Evolutionary conservation across 495 filamentous ascomycete species (phyloP).

Genomic region (Hyaloscypha hepaticicola): DNA sequence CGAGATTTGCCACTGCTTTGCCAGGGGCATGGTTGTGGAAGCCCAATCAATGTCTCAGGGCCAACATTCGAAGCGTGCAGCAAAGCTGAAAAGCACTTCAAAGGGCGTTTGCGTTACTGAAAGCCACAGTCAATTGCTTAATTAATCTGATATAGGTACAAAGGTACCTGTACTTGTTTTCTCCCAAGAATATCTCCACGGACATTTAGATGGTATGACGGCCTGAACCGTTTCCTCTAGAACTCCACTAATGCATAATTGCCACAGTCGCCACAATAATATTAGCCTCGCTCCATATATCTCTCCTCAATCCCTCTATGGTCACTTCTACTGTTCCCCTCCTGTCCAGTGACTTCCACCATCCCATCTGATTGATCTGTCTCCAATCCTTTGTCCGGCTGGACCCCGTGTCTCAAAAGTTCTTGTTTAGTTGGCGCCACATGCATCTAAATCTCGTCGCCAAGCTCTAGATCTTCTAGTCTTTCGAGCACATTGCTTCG

Average conservation of each 20-base stretch:
- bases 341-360: slow-evolving; percentile 12
- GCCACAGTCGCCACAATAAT: background rate
- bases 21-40: background rate
- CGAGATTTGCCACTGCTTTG: background rate
- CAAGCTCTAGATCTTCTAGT: slow-evolving; percentile 37
- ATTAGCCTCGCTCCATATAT: slow-evolving; percentile 16
- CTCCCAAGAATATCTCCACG: background rate
- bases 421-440: slow-evolving; percentile 38
- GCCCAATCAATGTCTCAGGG: background rate
- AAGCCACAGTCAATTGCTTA: background rate
- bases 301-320: slow-evolving; percentile 17
- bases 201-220: background rate
- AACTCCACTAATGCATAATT: background rate
- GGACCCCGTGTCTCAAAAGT: slow-evolving; percentile 27
- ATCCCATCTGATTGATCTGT: background rate
- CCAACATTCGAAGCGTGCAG: background rate
- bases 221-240: background rate
- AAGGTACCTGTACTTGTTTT: background rate
- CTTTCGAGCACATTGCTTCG: slow-evolving; percentile 29
- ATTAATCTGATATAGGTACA: background rate
- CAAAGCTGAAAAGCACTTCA: background rate
- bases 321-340: background rate
- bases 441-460: slow-evolving; percentile 52
- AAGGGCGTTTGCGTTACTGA: background rate
- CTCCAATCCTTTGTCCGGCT: slow-evolving; percentile 1